A percentile compares a stretch with the other conserved stretches of the same genome.
Evolutionary conservation across 495 filamentous ascomycete species (phyloP).

Genomic region (Aspergillus cristatus): DNA sequence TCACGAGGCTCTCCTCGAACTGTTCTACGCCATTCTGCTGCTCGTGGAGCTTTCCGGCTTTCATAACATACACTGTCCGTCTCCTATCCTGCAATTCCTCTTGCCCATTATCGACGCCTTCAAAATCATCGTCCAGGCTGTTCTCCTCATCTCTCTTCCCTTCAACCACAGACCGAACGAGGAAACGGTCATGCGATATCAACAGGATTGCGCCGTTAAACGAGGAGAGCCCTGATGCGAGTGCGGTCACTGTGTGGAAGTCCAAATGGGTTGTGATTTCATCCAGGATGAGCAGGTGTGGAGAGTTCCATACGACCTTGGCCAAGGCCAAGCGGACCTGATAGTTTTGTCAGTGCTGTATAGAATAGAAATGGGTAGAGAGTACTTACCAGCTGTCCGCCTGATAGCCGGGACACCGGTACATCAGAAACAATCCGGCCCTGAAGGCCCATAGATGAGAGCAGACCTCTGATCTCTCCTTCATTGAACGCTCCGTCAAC

Average conservation of each 20-base stretch:
- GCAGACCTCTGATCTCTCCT: conserved; percentile 49
- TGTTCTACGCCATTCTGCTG: conserved; percentile 49
- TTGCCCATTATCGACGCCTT: conserved; percentile 37
- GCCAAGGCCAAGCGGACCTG: conserved; percentile 67
- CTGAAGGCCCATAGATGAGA: conserved; percentile 55
- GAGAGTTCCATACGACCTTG: conserved; percentile 52
- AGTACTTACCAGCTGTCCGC: conserved; percentile 57
- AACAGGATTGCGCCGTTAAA: conserved; percentile 66
- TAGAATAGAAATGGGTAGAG: too few species aligned
- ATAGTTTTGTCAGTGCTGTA: background rate
- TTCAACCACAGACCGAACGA: conserved; percentile 60
- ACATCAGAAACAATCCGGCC: conserved; percentile 61
- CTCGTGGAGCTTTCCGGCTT: conserved; percentile 45
- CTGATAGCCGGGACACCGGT: conserved; percentile 57
- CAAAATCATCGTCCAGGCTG: conserved; percentile 40
- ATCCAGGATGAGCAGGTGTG: conserved; percentile 69
- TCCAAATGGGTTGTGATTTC: conserved; percentile 85
- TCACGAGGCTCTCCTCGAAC: conserved; percentile 58
- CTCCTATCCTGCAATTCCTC: conserved; percentile 37
- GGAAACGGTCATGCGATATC: conserved; percentile 71
- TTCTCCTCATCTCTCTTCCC: conserved; percentile 40
- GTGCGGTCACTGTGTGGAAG: conserved; percentile 61
- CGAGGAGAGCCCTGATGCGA: conserved; percentile 51
- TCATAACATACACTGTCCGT: conserved; percentile 52
- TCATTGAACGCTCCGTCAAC: conserved; percentile 44